Base-by-base conservation (phyloP, 2,329 filamentous ascomycete species). In the Oidium heveae region DNA sequence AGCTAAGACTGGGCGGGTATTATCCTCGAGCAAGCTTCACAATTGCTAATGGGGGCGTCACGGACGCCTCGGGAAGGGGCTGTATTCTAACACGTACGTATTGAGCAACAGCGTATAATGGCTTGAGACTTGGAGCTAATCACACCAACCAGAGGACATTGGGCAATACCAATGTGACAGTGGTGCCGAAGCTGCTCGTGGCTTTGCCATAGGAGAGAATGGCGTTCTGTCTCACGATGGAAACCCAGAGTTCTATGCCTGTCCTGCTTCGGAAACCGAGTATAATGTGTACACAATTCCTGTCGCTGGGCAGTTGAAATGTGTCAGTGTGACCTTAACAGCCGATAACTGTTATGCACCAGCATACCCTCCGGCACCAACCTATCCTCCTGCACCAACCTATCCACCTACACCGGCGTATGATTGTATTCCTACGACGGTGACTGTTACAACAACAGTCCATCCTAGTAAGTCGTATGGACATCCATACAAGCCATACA, bases 21-120 rank as follows among this genome's bases (percentile, higher is more conserved):
- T n/a, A n/a, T n/a, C n/a, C n/a, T n/a, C n/a, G n/a, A n/a, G n/a
- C n/a, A n/a, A n/a, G n/a, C n/a, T n/a, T n/a, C n/a, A n/a, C n/a
- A n/a, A n/a, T n/a, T n/a, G 68, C 71, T 57, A 70, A 70, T 54
- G 72, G 74, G 47, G 68, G 65, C 22, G 71, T 84, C 57, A 73
- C 69, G n/a, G 79, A 82, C 62, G 64, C 67, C 50, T 69, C 69
- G 50, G 73, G 73, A 47, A 70, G 75, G 55, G 77, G 79, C 18
- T 83, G 80, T 62, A 78, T 80, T 65, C 67, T 81, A 61, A 82
- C 79, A 58, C 69, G 73, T 76, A n/a, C n/a, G n/a, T n/a, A n/a
- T n/a, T n/a, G 49, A 54, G 55, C 55, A 20, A 16, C 13, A n/a
- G 34, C 9, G 8, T 51, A 33, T 2, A 16, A 51, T 34, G 13